Conservation (phyloP, 192 early-diverging fungal species). For the Rhizophagus prolifer region DNA sequence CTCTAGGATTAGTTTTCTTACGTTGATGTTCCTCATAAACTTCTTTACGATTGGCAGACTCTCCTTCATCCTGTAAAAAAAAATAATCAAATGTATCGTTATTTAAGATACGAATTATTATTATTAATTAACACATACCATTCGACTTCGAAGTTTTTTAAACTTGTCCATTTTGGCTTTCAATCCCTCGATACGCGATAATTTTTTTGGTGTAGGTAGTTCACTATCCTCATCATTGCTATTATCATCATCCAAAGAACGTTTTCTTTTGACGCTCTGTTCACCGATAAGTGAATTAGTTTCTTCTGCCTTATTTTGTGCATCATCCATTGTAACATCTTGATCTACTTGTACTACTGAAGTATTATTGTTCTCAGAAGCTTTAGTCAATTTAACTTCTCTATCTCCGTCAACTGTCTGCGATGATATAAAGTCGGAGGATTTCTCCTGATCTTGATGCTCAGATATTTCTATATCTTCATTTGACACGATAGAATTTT, state of each 20-base stretch:
- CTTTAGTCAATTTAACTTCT: neutral
- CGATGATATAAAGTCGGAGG: too few species aligned
- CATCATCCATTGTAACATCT: neutral
- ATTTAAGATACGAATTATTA: neutral
- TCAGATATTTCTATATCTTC: neutral
- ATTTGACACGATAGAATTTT: neutral
- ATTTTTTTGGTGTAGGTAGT: neutral
- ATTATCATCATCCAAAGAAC: neutral
- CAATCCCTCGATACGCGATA: neutral
- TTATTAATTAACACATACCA: neutral
- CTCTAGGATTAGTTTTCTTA: conserved; percentile 62
- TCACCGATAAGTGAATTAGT: neutral
- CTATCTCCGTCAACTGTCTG: neutral
- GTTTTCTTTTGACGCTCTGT: neutral
- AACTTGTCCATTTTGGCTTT: neutral
- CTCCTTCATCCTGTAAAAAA: conserved; percentile 9
- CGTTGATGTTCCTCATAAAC: conserved; percentile 75
- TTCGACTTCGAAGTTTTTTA: neutral
- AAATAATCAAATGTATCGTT: neutral
- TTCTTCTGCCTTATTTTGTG: too few species aligned
- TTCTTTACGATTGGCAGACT: conserved; percentile 71
- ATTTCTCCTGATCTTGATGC: neutral
- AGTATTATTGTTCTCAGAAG: neutral
- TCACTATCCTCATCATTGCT: neutral
- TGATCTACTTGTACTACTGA: neutral